Base-by-base conservation (phyloP, 352 stramenopile genomes). In the Pseudoperonospora humuli region DNA sequence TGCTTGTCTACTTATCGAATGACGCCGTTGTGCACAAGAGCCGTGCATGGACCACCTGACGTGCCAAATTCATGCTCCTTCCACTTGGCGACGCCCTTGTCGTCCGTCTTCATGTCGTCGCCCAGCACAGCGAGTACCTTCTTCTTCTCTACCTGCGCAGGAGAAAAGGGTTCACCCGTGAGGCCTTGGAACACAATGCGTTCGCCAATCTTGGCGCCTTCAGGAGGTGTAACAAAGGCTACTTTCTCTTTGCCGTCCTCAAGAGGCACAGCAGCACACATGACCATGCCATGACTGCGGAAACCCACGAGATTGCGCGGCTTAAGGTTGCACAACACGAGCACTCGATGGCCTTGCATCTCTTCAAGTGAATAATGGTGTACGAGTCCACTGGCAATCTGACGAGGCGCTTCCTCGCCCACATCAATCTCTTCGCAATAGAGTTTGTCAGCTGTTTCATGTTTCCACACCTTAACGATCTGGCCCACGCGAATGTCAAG, bases 351-450 rank as follows among this genome's bases (percentile, higher is more conserved):
- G 59, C 74, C 67, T 59, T 88, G 75, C 83, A 94, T 93, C 66
- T 92, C 57, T 52, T 92, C 83, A 5, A 93, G 62, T 52, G 75
- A 76, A 75, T 93, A 94, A 56, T 94, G 78, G 52, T 79, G 55
- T 54, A 90, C 75, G n/a, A 94, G 63, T 2, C 83, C 83, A 41
- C 75, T 89, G 13, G 83, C 86, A 53, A 96, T 95, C 47, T 86
- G 71, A 18, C 86, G 78, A 28, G 82, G 81, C 45, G 58, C 67
- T 26, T 90, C 81, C 61, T 96, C 84, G 21, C 86, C 84, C 40
- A 96, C 84, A 52, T 96, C 84, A 24, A 96, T 95, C 55, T 95
- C 72, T 57, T 96, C 86, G 42, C 85, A 96, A 63, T 92, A 95
- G 25, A 96, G 70, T 67, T 95, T 95, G 53, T 96, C 86, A 18